Conservation (phyloP, 169 alveolate genomes). For the Plasmodium blacklocki region DNA sequence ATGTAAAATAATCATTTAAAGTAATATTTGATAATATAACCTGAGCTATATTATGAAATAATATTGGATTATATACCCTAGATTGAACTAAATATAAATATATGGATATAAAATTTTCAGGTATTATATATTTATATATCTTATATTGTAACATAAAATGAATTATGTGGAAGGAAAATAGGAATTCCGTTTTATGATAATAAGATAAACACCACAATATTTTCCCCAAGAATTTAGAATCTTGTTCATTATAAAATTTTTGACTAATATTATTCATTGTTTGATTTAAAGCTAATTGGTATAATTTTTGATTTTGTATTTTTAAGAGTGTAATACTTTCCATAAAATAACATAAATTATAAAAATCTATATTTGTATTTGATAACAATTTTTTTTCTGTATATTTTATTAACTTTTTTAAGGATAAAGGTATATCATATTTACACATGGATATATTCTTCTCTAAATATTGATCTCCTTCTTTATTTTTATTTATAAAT, state of each 20-base stretch:
- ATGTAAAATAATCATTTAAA: slow-evolving; percentile 15
- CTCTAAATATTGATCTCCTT: slow-evolving; percentile 33
- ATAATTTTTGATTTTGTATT: slow-evolving; percentile 52
- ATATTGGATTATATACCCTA: slow-evolving; percentile 39
- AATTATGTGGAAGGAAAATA: slow-evolving; percentile 29
- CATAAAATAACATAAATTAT: slow-evolving; percentile 65
- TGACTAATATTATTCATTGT: slow-evolving; percentile 12
- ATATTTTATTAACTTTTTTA: slow-evolving; percentile 31
- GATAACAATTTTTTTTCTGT: slow-evolving; percentile 24
- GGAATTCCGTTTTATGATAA: slow-evolving; percentile 68
- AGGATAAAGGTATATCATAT: slow-evolving; percentile 34
- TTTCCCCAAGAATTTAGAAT: slow-evolving; percentile 50
- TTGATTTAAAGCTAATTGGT: slow-evolving; percentile 13
- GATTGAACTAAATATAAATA: slow-evolving; percentile 70
- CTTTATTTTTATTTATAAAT: neutral
- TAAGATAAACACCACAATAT: slow-evolving; percentile 76
- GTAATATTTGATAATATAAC: slow-evolving; percentile 18
- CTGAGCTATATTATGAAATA: slow-evolving; percentile 55
- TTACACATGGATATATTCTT: slow-evolving; percentile 27
- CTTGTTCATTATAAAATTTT: slow-evolving; percentile 9
- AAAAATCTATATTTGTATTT: slow-evolving; percentile 2
- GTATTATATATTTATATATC: slow-evolving; percentile 26
- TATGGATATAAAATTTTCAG: slow-evolving; percentile 72
- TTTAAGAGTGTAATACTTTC: slow-evolving; percentile 53
- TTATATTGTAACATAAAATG: slow-evolving; percentile 32